phyloP scores from a whole-genome alignment of 192 early-diverging fungal species.

The Backusella tarrabulga region DNA sequence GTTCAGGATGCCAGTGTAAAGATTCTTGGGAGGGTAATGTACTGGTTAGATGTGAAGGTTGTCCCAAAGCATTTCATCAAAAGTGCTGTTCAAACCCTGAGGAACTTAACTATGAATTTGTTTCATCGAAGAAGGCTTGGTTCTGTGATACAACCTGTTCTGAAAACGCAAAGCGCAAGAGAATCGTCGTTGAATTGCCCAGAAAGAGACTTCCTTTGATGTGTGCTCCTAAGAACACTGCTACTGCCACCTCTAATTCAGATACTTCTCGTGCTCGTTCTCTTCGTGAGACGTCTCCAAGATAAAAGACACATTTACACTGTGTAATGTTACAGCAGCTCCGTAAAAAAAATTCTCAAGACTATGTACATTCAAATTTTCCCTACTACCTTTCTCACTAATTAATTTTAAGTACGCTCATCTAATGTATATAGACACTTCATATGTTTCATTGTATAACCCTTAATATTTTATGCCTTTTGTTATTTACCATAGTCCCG shows the following conservation, averaged over 20 bases:
- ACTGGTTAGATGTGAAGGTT: constrained; percentile 82
- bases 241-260: background rate
- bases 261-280: constrained; percentile 10
- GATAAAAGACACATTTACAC: background rate
- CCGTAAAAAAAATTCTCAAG: constrained; percentile 5
- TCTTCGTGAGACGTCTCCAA: constrained; percentile 16
- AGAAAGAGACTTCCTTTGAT: constrained; percentile 62
- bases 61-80: constrained; percentile 80
- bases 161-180: constrained; percentile 51
- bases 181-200: constrained; percentile 60
- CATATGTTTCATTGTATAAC: constrained; percentile 3
- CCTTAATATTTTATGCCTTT: background rate
- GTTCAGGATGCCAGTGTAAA: constrained; percentile 71
- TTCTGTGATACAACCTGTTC: constrained; percentile 62
- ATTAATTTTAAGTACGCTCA: background rate
- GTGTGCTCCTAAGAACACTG: constrained; percentile 50
- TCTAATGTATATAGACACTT: background rate
- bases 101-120: constrained; percentile 46
- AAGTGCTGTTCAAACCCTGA: constrained; percentile 46
- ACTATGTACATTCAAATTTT: constrained; percentile 4
- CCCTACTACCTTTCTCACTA: background rate
- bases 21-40: constrained; percentile 60
- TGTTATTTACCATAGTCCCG: background rate
- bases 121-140: constrained; percentile 50
- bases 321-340: constrained; percentile 3